Conservation (phyloP, 1,139 yeast genomes). For the Scheffersomyces parashehatae region DNA sequence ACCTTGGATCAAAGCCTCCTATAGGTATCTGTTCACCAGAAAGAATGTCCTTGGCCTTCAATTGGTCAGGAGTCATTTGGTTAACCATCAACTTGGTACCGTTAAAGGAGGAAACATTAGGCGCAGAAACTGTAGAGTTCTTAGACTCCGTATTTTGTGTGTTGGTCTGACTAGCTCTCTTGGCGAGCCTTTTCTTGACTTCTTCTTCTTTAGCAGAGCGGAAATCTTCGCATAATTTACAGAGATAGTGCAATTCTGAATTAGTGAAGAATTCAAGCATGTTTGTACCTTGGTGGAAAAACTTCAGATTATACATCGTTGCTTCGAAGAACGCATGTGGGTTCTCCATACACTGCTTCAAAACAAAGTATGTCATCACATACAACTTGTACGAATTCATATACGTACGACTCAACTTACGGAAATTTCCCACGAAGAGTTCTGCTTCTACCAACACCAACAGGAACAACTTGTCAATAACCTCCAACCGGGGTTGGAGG, state of each 20-base stretch:
- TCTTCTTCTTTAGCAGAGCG: conserved; percentile 40
- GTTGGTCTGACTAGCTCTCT: neutral
- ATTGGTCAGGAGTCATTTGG: neutral
- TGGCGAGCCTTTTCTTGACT: conserved; percentile 17
- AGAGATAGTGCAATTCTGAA: conserved; percentile 37
- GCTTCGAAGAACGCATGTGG: conserved; percentile 41
- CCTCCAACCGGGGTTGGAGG: conserved; percentile 30
- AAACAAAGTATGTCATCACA: conserved; percentile 44
- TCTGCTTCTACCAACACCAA: conserved; percentile 43
- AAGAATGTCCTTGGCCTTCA: neutral
- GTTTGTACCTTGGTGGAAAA: conserved; percentile 41
- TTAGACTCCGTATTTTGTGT: neutral
- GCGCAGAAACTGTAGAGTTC: neutral
- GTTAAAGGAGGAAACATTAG: conserved; percentile 43
- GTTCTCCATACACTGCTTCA: conserved; percentile 46
- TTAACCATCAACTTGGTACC: conserved; percentile 75
- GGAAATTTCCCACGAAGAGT: conserved; percentile 46
- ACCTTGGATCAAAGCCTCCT: no score
- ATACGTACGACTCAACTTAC: conserved; percentile 39
- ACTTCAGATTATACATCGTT: conserved; percentile 27
- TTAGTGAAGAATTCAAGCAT: conserved; percentile 41
- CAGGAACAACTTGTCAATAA: conserved; percentile 36
- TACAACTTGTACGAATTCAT: conserved; percentile 44
- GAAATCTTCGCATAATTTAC: conserved; percentile 44
- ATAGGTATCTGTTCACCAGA: no score